Base-by-base conservation (phyloP, 2,329 filamentous ascomycete genomes). In the Cryphonectria carpinicola region DNA sequence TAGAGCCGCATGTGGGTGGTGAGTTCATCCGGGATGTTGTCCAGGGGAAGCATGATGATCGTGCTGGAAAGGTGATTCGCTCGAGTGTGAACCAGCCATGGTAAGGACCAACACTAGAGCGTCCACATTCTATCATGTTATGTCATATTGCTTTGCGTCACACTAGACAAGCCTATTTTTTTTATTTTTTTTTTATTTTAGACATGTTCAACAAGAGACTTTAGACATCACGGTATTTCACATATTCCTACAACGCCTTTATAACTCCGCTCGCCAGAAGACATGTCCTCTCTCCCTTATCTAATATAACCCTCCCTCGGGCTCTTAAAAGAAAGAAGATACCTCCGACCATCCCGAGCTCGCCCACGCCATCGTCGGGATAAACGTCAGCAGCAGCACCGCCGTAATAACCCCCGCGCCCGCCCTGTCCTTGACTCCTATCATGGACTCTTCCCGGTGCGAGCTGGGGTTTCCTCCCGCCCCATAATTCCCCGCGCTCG, bases 381-480 rank as follows among this genome's bases (percentile, higher is more conserved):
- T 71, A 52, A 83, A 72, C 13, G 75, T 69, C 19, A 78, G 70
- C 62, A 82, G 70, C 74, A 82, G 72, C 25, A 83, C 41, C 1
- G 77, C 76, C 7, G 83, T 84, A 65, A 84, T 69, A 19, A 84
- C 79, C 1, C 80, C 80, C 0, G 82, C 83, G 5, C 83, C 83
- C 1, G 80, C 82, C 49, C 76, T 78, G 73, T 84, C 83, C 4
- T 76, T 79, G 5, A 76, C 75, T 0, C 78, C 77, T 8, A 79
- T 72, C 7, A 73, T 60, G 10, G 35, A 19, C 28, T 66, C 10
- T 1, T 71, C 73, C 49, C 32, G 61, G 32, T 68, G n/a, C 17
- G 60, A 61, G 49, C 46, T 62, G 22, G 69, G 68, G 14, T 68
- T 65, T 2, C 60, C 52, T 14, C 79, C 79, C 0, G 79, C 79